Percentiles rank a stretch among this genome's conserved stretches.
Conservation (phyloP, 2,329 filamentous ascomycete genomes). For the Trichoderma brevicompactum region DNA sequence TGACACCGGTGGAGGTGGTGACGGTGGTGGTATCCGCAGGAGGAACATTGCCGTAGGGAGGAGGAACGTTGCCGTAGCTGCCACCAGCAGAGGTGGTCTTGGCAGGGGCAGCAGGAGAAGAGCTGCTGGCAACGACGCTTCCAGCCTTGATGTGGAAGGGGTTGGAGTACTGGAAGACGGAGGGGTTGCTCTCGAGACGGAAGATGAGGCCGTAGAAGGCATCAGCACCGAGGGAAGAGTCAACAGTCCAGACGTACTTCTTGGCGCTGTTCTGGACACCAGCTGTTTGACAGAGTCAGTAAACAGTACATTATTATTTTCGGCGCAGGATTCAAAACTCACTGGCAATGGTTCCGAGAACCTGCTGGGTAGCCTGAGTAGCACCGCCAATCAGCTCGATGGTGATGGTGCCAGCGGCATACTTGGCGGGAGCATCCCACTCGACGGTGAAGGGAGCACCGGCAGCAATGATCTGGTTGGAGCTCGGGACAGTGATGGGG, state of each 20-base stretch:
- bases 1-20: slow-evolving; percentile 39
- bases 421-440: slow-evolving; percentile 52
- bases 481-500: slow-evolving; percentile 53
- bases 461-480: slow-evolving; percentile 51
- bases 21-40: slow-evolving; percentile 35
- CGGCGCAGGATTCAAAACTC: slow-evolving; percentile 40
- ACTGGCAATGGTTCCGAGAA: slow-evolving; percentile 54
- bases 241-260: slow-evolving; percentile 57
- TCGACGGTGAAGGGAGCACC: slow-evolving; percentile 56
- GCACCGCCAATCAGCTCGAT: slow-evolving; percentile 61
- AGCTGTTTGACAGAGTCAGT: slow-evolving; percentile 41
- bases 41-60: neutral
- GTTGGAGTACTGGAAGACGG: slow-evolving; percentile 65
- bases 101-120: slow-evolving; percentile 28
- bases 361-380: slow-evolving; percentile 48
- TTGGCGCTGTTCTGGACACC: slow-evolving; percentile 52
- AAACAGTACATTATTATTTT: too few relatives aligned
- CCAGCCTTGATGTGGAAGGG: slow-evolving; percentile 58
- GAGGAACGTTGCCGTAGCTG: neutral
- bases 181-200: slow-evolving; percentile 51
- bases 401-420: slow-evolving; percentile 51
- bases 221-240: slow-evolving; percentile 48
- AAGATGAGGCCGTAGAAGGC: slow-evolving; percentile 63
- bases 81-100: slow-evolving; percentile 29
- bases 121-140: neutral